These are phyloP conservation scores for Saccharomycopsis capsularis DNA, from an alignment of 805 yeast species.

Conservation along the genomic window DNA sequence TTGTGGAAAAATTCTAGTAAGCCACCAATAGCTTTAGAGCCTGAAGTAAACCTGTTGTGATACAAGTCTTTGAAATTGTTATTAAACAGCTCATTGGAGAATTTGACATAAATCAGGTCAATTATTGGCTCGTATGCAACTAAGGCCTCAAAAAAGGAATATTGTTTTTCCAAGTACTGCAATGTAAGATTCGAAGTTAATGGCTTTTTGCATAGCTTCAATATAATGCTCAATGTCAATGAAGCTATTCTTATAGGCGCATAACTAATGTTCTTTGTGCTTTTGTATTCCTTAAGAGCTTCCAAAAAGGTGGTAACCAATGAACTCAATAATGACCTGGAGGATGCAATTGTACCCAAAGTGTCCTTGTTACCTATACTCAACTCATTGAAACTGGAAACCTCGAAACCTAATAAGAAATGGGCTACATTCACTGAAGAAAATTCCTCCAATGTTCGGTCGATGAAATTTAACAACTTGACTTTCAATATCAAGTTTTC, in stretches of 20 bases:
- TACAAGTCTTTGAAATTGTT: slow-evolving; percentile 3
- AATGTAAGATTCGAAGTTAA: slow-evolving; percentile 47
- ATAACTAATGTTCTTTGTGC: not conserved
- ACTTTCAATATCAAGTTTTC: slow-evolving; percentile 44
- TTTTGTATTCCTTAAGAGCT: slow-evolving; percentile 25
- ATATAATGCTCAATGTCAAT: slow-evolving; percentile 50
- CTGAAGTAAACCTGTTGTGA: slow-evolving; percentile 13
- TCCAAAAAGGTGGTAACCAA: slow-evolving; percentile 44
- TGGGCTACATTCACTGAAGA: slow-evolving; percentile 54
- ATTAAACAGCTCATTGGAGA: slow-evolving; percentile 2
- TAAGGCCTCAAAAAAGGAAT: slow-evolving; percentile 26
- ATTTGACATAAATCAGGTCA: slow-evolving; percentile 6
- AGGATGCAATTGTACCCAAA: slow-evolving; percentile 47
- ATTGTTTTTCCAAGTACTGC: slow-evolving; percentile 43
- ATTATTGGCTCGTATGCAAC: slow-evolving; percentile 3
- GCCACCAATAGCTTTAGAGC: slow-evolving; percentile 35
- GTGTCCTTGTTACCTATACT: slow-evolving; percentile 39
- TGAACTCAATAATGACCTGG: slow-evolving; percentile 48
- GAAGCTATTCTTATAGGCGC: slow-evolving; percentile 55
- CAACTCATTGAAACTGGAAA: slow-evolving; percentile 22
- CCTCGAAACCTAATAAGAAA: slow-evolving; percentile 67
- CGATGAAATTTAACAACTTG: slow-evolving; percentile 52
- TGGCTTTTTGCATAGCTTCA: slow-evolving; percentile 53
- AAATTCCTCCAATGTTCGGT: slow-evolving; percentile 15
- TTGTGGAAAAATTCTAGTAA: slow-evolving; percentile 54